Evolutionary conservation across 306 rosid genomes (phyloP), one percentile per base, ranked within the genome.

Genomic region (Myrica gale): DNA sequence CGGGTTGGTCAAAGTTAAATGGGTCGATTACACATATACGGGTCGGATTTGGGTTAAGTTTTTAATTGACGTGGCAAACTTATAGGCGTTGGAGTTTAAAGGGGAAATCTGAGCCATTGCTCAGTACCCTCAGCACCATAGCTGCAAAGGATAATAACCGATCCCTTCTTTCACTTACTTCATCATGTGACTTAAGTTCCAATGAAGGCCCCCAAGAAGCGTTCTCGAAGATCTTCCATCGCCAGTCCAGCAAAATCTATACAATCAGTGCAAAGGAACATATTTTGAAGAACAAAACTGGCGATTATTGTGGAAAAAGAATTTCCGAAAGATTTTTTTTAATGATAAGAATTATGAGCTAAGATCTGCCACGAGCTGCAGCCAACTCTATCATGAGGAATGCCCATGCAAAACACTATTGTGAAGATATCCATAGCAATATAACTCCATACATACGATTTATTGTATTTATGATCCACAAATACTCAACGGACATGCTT

Each of bases 171-270:
- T n/a, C 21, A 71, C 89, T 85, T 87, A 92, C 98, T 80, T 88
- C 89, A n/a, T 94, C 92, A 73, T 92, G 97, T 37, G 98, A 94
- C 56, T 53, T 12, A 20, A 92, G 96, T 75, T 94, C 98, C 70
- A 84, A 90, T 3, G 92, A 81, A 81, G 97, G 97, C 62, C 97
- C 97, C 98, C 80, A 94, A 94, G 86, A 51, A 92, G 75, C 97
- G 97, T 78, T 90, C 96, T 42, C 90, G 84, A 50, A 92, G 95
- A 74, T 90, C 90, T 80, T 85, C 81, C 69, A 89, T 72, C 46
- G 82, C 80, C 98, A 90, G 84, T 74, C 45, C 53, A 55, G 19
- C 71, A 77, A 68, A 80, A 58, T 44, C n/a, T 50, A 69, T n/a
- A 55, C 5, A 32, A 53, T 74, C 60, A 79, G 19, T 6, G 57